A percentile compares a stretch with the other conserved stretches of the same genome.
Evolutionary conservation across 352 stramenopile species (phyloP).

Genomic region (Pythium phragmiticola): DNA sequence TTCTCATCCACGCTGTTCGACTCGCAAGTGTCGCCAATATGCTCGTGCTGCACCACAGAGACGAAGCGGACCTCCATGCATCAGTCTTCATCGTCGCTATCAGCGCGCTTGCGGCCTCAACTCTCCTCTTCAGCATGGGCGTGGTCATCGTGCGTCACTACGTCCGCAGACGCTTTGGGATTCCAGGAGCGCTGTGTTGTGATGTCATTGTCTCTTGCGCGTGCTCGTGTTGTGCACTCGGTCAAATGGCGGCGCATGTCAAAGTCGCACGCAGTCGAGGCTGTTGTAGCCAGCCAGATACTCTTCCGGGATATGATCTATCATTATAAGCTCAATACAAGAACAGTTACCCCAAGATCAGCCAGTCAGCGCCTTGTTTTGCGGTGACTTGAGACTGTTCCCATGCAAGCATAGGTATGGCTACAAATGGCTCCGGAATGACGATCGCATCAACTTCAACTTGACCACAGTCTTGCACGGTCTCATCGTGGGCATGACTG

Average conservation of each 20-base stretch:
- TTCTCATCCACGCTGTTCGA: conserved; percentile 15
- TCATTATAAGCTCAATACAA: conserved; percentile 4
- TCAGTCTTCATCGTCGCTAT: neutral
- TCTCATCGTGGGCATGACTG: too few species aligned
- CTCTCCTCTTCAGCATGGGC: neutral
- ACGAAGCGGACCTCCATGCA: neutral
- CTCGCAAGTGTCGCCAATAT: conserved; percentile 9
- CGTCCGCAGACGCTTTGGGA: conserved; percentile 6
- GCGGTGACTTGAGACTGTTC: too few species aligned
- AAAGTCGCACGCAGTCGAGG: neutral
- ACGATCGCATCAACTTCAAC: neutral
- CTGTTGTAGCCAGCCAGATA: conserved; percentile 2
- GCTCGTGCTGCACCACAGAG: neutral
- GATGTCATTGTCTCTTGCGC: conserved; percentile 8
- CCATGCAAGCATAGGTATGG: too few species aligned
- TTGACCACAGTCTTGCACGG: too few species aligned
- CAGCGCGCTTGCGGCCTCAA: conserved; percentile 3
- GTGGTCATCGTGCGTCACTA: conserved; percentile 9
- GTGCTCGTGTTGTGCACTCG: conserved; percentile 14
- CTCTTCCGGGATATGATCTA: conserved; percentile 3
- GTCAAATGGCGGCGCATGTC: conserved; percentile 17
- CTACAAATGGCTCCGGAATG: neutral
- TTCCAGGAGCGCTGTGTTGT: conserved; percentile 6
- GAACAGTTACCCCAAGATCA: too few species aligned
- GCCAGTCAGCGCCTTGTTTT: too few species aligned